Evolutionary conservation across 108 stramenopile genomes (phyloP), one percentile per base, ranked within the genome.

Genomic region (Fistulifera pelliculosa): DNA sequence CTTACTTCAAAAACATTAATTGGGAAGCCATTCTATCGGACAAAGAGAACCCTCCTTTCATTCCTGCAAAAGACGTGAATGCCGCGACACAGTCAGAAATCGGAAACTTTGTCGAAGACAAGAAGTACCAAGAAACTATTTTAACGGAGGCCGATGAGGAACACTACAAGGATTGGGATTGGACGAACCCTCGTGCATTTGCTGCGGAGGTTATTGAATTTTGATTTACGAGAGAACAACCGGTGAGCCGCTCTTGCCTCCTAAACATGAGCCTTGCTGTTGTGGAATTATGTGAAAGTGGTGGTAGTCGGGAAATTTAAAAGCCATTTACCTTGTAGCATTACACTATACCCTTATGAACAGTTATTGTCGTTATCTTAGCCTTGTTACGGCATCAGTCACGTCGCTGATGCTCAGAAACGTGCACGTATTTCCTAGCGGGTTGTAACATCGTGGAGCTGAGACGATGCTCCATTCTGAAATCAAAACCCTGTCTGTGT

Each of bases 21-120:
- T 92, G 85, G 85, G 94, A 95, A 45, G 54, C 69, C 21, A 79
- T 93, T 24, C 61, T 77, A 25, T 61, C 77, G n/a, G 85, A 88
- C 68, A 66, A 68, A 45, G 70, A 70, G 49, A 47, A 52, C 39
- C 92, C 93, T 16, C 96, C 96, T 12, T 94, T 80, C 52, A 58
- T 80, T 8, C 96, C 96, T 16, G 76, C 82, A 44, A 92, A 90
- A 72, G 91, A 94, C 62, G 86, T 95, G 25, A 97, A 97, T 61
- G 94, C 93, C 24, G 85, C 89, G 40, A 74, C 78, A 21, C 89
- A 91, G 65, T 80, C 80, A 56, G 89, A 91, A 58, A 91, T 91
- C 49, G 89, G 89, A 12, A 79, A 73, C 22, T 91, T 91, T 60
- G 63, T 68, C 0, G 85, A 87, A 61, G 89, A 91, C 31, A 82